These are phyloP conservation scores for Wickerhamiella lipophila DNA, from an alignment of 805 yeast genomes.

Conservation along the genomic window DNA sequence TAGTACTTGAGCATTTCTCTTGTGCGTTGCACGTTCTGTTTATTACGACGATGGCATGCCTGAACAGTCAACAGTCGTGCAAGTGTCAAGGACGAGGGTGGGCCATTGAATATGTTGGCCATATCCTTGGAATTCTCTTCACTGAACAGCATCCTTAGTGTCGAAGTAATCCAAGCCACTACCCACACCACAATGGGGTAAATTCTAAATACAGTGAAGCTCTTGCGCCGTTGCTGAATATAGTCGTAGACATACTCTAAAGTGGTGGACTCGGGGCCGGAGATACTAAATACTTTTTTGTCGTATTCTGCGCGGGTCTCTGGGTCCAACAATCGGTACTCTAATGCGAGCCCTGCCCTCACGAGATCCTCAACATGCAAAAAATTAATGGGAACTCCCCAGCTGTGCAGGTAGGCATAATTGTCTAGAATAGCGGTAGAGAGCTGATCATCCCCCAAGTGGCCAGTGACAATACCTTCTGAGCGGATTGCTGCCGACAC, in stretches of 20 bases:
- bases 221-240: constrained; percentile 13
- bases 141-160: constrained; percentile 7
- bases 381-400: constrained; percentile 21
- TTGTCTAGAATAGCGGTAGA: constrained; percentile 18
- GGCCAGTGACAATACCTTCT: constrained; percentile 23
- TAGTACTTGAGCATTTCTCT: constrained; percentile 16
- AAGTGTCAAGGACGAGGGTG: constrained; percentile 18
- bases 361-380: constrained; percentile 29
- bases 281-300: constrained; percentile 17
- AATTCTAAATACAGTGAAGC: constrained; percentile 14
- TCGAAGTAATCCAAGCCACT: constrained; percentile 15
- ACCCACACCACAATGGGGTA: constrained; percentile 20
- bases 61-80: constrained; percentile 23
- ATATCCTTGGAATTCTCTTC: neutral
- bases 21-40: constrained; percentile 15
- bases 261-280: constrained; percentile 19
- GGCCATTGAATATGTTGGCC: constrained; percentile 15
- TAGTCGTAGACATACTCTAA: constrained; percentile 19
- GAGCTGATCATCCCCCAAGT: constrained; percentile 22
- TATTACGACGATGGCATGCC: constrained; percentile 21
- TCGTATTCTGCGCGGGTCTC: constrained; percentile 12
- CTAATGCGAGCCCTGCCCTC: constrained; percentile 34
- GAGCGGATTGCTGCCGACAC: constrained; percentile 18
- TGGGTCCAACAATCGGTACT: constrained; percentile 21
- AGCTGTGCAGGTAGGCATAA: constrained; percentile 20